Base-by-base conservation (phyloP, 1,284 basidiomycete species). In the Jaminaea rosea region DNA sequence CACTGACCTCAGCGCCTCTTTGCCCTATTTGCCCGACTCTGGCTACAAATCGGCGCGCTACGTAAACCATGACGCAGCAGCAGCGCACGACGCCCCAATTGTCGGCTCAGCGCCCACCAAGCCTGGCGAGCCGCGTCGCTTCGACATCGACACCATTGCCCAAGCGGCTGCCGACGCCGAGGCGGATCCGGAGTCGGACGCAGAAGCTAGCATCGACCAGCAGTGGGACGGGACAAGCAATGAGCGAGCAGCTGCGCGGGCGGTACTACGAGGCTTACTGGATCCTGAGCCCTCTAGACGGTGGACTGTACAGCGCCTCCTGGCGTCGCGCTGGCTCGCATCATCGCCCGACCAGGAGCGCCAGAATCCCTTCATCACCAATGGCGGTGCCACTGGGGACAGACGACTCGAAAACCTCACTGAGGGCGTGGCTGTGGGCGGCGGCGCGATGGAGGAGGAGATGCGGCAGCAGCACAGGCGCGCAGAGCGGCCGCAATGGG, bases 261-360 rank as follows among this genome's bases (percentile, higher is more conserved):
- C 61, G 44, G 59, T 64, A 13, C 53, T 69, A 6, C 53, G 56
- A 15, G 64, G 62, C 5, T 46, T 69, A 13, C 44, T 69, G 17
- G 58, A 65, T 26, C 59, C 60, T 8, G 65, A 69, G n/a, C 60
- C 67, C 21, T 39, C 46, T n/a, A 48, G 53, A 32, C 57, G 67
- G n/a, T 69, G 67, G 67, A 67, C 62, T 6, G 47, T 69, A 31
- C 56, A 61, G 26, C 31, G 52, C 41, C 48, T 68, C 5, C 49
- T 50, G 19, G 29, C 47, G 1, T 56, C 55, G 24, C 39, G 53
- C 1, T 65, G 63, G 61, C 47, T 65, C n/a, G 52, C 47, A n/a
- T 13, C 13, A 11, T 24, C 39, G 4, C 17, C 19, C 15, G 19
- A 42, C 17, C 13, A 13, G 17, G 39, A 42, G 7, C 39, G 23